These are phyloP conservation scores for Cladosporium oxysporum DNA, from an alignment of 2,329 filamentous ascomycete genomes.

Conservation along the genomic window DNA sequence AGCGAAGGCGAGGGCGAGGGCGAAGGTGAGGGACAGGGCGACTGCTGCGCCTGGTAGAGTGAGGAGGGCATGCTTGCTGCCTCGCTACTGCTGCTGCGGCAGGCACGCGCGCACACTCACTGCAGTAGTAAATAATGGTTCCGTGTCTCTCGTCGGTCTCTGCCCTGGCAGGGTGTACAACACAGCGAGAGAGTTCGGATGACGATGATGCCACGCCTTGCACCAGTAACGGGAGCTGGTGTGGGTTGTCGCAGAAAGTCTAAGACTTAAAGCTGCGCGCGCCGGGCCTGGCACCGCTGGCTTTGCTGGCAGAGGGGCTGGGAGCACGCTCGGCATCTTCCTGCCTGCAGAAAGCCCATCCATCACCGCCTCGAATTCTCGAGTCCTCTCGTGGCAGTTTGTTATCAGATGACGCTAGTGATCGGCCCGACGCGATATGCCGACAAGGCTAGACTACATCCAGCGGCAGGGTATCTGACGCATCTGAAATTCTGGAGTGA, in stretches of 20 bases:
- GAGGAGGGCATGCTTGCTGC: constrained; percentile 2
- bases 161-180: not conserved
- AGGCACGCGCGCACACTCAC: not conserved
- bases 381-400: not conserved
- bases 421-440: not conserved
- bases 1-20: constrained; percentile 21
- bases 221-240: constrained; percentile 1
- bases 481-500: constrained; percentile 15
- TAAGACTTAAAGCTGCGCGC: not conserved
- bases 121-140: not conserved
- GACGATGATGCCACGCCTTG: constrained; percentile 5
- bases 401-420: not conserved
- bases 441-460: not conserved
- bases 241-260: constrained; percentile 10
- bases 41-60: constrained; percentile 17
- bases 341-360: not conserved
- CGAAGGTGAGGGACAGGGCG: constrained; percentile 22
- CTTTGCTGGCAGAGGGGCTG: not conserved
- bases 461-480: constrained; percentile 3
- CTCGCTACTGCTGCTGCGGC: not conserved
- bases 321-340: not conserved
- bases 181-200: constrained; percentile 1
- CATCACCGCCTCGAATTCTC: not conserved
- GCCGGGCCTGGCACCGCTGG: not conserved
- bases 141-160: not conserved